Evolutionary conservation across 345 rosid species (phyloP), one percentile per base, ranked within the genome.

Genomic region (Hibiscus trionum): DNA sequence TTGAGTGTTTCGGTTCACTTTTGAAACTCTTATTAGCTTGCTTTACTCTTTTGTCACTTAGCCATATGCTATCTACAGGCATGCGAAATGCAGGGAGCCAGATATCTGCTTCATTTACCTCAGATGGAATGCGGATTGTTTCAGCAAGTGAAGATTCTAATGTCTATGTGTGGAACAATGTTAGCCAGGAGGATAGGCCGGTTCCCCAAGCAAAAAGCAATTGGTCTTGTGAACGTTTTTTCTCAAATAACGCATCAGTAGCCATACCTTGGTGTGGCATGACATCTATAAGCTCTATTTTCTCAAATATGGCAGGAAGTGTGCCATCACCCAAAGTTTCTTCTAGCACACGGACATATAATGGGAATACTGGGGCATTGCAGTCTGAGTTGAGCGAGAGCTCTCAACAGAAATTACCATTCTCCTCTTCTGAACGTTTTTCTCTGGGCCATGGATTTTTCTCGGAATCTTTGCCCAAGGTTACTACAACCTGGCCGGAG

Each of bases 401-500:
- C 69, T 76, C 79, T 72, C 69, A 66, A 61, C 72, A 53, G 60
- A 69, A 46, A 73, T 61, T 72, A 42, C 56, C 78, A 14, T 73
- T 79, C 49, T 66, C 79, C 66, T 76, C 85, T 12, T 71, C 78
- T 66, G 84, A 77, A 39, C 62, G 65, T 52, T 75, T 74, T 53
- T 49, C 78, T 2, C 29, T 75, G 37, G 68, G 44, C 56, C 76
- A 44, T 17, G 65, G 75, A 19, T 63, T 72, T 49, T 72, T 76
- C 50, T 53, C 69, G 0, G 83, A 81, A 19, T 63, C 85, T n/a
- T 61, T 81, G 64, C 19, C 50, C 88, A 87, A 66, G 81, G 87
- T 81, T 57, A 76, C 82, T 29, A 87, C 87, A 17, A 87, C 90
- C 0, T 87, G 91, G 89, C 91, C 91, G 8, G 91, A 84, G 77